phyloP scores from a whole-genome alignment of 179 eudicot genomes.

The Beta lomatogona region DNA sequence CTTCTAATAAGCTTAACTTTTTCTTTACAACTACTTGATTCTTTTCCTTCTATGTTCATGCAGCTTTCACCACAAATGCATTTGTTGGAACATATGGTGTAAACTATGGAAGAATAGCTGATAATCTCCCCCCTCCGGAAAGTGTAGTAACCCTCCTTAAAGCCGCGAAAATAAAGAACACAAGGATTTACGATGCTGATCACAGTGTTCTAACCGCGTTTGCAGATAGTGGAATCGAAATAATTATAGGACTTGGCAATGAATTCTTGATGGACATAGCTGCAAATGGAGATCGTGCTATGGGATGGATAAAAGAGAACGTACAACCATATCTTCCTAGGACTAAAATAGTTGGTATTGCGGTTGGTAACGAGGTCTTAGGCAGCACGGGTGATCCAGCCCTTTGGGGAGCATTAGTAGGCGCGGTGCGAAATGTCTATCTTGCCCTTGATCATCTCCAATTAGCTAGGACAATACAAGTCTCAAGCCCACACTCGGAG shows the following conservation, averaged over 20 bases:
- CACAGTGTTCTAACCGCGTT: conserved; percentile 67
- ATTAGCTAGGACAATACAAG: conserved; percentile 44
- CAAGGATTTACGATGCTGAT: conserved; percentile 79
- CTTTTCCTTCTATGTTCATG: not conserved
- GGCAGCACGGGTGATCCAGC: conserved; percentile 47
- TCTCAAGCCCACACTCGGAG: conserved; percentile 79
- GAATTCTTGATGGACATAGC: conserved; percentile 59
- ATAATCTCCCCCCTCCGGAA: conserved; percentile 71
- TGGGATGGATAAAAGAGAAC: conserved; percentile 72
- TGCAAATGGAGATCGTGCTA: conserved; percentile 51
- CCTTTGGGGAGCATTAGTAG: conserved; percentile 62
- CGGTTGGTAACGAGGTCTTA: conserved; percentile 81
- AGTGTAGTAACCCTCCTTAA: conserved; percentile 74
- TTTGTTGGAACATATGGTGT: conserved; percentile 83
- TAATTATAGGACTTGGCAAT: conserved; percentile 63
- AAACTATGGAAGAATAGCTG: conserved; percentile 80
- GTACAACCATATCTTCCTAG: conserved; percentile 62
- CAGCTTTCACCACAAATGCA: conserved; percentile 35
- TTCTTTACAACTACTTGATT: not conserved
- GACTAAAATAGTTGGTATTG: conserved; percentile 66
- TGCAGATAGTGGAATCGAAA: conserved; percentile 61
- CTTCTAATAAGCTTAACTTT: not conserved
- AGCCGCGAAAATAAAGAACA: conserved; percentile 67
- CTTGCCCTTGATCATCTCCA: conserved; percentile 49
- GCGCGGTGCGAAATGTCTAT: conserved; percentile 63